These are phyloP conservation scores for Fragilaria radians DNA, from an alignment of 108 stramenopile genomes.

Conservation along the genomic window DNA sequence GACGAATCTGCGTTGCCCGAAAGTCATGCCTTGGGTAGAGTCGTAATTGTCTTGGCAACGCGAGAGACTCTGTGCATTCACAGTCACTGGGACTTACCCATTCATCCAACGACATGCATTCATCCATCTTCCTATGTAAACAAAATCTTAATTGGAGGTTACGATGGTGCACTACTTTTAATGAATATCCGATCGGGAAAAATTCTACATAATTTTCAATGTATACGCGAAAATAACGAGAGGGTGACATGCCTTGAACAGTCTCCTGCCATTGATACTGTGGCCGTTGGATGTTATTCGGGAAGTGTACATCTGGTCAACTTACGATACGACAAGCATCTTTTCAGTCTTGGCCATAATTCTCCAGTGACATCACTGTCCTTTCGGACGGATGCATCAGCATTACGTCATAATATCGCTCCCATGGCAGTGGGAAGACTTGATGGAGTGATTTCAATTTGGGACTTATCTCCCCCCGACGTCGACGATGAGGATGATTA, in stretches of 20 bases:
- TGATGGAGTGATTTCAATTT: conserved; percentile 73
- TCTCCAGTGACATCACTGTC: conserved; percentile 60
- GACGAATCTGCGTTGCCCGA: conserved; percentile 12
- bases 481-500: conserved; percentile 37
- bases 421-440: conserved; percentile 73
- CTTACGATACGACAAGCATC: conserved; percentile 48
- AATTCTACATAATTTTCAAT: conserved; percentile 67
- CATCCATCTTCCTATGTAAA: conserved; percentile 86
- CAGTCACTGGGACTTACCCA: conserved; percentile 56
- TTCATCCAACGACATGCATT: conserved; percentile 51
- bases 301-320: conserved; percentile 74
- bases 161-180: conserved; percentile 43
- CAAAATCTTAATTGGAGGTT: conserved; percentile 74
- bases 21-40: conserved; percentile 40
- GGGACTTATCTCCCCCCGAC: conserved; percentile 70
- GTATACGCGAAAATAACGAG: conserved; percentile 20
- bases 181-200: conserved; percentile 69
- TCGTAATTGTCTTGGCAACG: conserved; percentile 56
- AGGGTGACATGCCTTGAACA: conserved; percentile 56
- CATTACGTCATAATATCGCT: conserved; percentile 63
- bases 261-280: conserved; percentile 80
- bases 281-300: conserved; percentile 64
- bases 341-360: conserved; percentile 63
- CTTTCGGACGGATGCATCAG: conserved; percentile 79
- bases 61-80: conserved; percentile 43